A percentile compares a stretch with the other conserved stretches of the same genome.
phyloP scores from a whole-genome alignment of 2,329 filamentous ascomycete genomes.

The Akanthomyces lecanii region DNA sequence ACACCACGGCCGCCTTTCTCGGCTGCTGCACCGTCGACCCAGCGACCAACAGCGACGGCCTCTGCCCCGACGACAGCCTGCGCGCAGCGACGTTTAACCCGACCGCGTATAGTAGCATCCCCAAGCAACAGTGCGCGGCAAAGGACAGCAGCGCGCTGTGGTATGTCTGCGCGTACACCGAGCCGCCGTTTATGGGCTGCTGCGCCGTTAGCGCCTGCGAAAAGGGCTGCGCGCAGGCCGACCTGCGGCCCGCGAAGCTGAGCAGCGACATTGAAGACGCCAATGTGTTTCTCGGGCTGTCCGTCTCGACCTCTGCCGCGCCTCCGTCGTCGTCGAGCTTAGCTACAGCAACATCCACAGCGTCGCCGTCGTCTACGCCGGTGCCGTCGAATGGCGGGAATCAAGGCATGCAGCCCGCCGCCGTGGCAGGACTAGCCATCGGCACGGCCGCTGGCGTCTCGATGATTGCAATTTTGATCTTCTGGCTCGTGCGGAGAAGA shows the following conservation, averaged over 20 bases:
- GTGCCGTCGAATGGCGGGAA: too few species aligned
- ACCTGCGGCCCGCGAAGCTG: background rate
- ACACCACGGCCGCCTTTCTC: background rate
- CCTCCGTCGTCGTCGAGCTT: background rate
- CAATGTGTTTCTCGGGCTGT: background rate
- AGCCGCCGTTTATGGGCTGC: background rate
- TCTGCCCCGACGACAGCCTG: background rate
- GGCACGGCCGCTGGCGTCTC: background rate
- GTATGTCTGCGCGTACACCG: background rate
- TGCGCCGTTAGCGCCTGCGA: background rate
- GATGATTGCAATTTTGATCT: background rate
- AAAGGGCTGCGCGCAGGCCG: background rate
- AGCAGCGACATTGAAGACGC: background rate
- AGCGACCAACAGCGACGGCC: background rate
- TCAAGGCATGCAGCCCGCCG: background rate
- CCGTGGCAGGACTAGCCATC: background rate
- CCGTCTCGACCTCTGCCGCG: background rate
- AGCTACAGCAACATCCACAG: too few species aligned
- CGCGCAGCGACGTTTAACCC: background rate
- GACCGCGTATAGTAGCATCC: background rate
- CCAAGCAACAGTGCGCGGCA: background rate
- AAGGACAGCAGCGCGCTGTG: background rate
- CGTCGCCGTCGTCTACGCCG: background rate
- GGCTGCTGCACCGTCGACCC: background rate
- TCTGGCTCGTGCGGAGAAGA: background rate